Conservation (phyloP, 495 filamentous ascomycete species). For the Tuber indicum region DNA sequence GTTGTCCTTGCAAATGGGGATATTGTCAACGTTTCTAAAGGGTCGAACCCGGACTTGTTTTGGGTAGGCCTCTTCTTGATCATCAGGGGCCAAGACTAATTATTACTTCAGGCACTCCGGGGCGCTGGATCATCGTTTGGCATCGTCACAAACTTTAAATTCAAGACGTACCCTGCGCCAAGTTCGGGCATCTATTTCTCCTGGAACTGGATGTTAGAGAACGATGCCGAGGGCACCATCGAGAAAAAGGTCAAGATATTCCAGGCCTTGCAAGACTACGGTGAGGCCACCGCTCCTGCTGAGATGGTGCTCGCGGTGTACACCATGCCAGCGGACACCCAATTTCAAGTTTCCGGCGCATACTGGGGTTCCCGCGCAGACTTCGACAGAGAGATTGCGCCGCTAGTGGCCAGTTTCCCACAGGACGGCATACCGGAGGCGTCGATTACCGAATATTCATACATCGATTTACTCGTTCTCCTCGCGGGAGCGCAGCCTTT, state of each 20-base stretch:
- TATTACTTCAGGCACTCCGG: constrained; percentile 43
- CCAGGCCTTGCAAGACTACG: constrained; percentile 22
- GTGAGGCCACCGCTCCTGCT: constrained; percentile 17
- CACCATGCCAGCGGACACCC: not conserved
- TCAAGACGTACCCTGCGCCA: constrained; percentile 56
- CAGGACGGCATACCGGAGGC: not conserved
- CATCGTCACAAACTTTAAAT: constrained; percentile 58
- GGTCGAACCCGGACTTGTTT: constrained; percentile 49
- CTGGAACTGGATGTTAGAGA: constrained; percentile 21
- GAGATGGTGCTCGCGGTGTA: constrained; percentile 26
- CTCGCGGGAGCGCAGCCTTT: constrained; percentile 19
- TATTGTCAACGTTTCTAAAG: constrained; percentile 45
- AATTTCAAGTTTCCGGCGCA: constrained; percentile 27
- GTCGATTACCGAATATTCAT: constrained; percentile 15
- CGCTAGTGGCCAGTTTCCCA: constrained; percentile 30
- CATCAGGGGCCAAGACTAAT: not conserved
- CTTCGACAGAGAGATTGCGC: constrained; percentile 34
- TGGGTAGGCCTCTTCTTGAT: constrained; percentile 41
- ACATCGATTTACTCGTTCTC: constrained; percentile 25
- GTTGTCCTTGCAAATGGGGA: constrained; percentile 60
- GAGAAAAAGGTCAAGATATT: constrained; percentile 31
- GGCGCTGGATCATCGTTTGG: constrained; percentile 60
- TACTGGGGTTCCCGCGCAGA: constrained; percentile 31
- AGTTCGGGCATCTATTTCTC: constrained; percentile 31
- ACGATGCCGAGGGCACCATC: constrained; percentile 4